A percentile compares a stretch with the other conserved stretches of the same genome.
Evolutionary conservation across 345 rosid species (phyloP).

Genomic region (Acer campestre): DNA sequence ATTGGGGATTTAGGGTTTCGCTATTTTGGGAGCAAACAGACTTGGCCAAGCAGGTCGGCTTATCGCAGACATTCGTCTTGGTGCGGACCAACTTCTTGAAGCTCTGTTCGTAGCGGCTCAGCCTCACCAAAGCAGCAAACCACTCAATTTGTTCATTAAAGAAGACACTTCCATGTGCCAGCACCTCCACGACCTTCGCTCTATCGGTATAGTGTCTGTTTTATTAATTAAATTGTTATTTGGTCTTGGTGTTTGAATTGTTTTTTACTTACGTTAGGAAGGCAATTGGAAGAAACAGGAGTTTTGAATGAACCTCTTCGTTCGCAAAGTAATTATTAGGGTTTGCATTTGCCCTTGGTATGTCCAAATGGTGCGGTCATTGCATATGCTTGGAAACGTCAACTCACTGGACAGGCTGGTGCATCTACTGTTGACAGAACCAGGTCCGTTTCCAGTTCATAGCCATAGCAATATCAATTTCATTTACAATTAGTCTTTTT

Average conservation of each 20-base stretch:
- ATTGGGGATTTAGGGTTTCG: too few species aligned
- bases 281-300: conserved; percentile 84
- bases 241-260: neutral
- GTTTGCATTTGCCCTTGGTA: conserved; percentile 91
- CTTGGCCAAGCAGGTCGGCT: conserved; percentile 82
- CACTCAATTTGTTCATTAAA: conserved; percentile 55
- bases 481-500: neutral
- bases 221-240: neutral
- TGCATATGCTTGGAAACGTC: conserved; percentile 98
- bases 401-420: conserved; percentile 98
- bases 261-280: conserved; percentile 49
- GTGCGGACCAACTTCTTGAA: conserved; percentile 91
- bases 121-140: conserved; percentile 70
- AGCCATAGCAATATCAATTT: neutral
- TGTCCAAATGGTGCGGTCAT: conserved; percentile 98
- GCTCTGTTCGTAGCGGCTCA: conserved; percentile 65
- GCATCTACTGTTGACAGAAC: conserved; percentile 98
- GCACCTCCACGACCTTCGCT: conserved; percentile 77
- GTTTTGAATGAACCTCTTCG: conserved; percentile 77
- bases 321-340: conserved; percentile 84
- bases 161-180: conserved; percentile 90
- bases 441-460: conserved; percentile 44
- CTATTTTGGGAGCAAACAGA: conserved; percentile 23
- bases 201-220: conserved; percentile 45
- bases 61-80: conserved; percentile 85